Percentiles rank a stretch among this genome's conserved stretches.
Evolutionary conservation across 768 basidiomycete genomes (phyloP).

Genomic region (Lactarius sp.): DNA sequence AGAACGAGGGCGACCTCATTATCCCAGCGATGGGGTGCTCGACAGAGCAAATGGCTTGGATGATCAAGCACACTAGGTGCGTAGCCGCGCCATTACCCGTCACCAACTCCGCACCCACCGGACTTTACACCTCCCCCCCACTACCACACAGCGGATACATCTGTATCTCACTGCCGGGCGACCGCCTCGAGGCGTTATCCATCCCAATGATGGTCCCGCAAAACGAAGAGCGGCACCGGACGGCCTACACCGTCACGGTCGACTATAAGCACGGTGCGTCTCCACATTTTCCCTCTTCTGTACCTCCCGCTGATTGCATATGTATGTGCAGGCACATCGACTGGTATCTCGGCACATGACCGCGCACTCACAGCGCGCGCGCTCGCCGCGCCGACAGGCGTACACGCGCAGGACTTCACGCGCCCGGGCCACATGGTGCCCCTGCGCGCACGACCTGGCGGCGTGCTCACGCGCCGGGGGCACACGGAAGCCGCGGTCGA

Average conservation of each 20-base stretch:
- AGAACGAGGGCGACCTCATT: conserved; percentile 97
- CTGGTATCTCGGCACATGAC: conserved; percentile 96
- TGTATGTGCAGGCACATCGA: conserved; percentile 65
- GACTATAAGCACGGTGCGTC: conserved; percentile 82
- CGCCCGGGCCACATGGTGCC: conserved; percentile 97
- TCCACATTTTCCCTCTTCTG: conserved; percentile 11
- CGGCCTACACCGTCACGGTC: conserved; percentile 94
- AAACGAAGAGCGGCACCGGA: conserved; percentile 87
- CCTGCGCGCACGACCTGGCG: conserved; percentile 79
- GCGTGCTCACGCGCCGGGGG: conserved; percentile 80
- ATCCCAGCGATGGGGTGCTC: conserved; percentile 80
- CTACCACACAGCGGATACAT: conserved; percentile 72
- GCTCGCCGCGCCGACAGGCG: conserved; percentile 56
- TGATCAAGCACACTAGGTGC: conserved; percentile 94
- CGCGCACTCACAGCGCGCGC: conserved; percentile 82
- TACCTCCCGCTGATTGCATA: not conserved
- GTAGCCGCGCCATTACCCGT: conserved; percentile 25
- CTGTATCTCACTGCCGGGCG: conserved; percentile 76
- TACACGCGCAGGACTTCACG: conserved; percentile 65
- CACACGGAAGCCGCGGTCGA: conserved; percentile 93
- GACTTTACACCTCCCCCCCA: not conserved
- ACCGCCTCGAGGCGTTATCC: conserved; percentile 69
- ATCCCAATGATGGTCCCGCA: conserved; percentile 92
- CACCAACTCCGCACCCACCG: conserved; percentile 14
- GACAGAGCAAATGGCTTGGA: conserved; percentile 98